Evolutionary conservation across 2,329 filamentous ascomycete genomes (phyloP), one percentile per base, ranked within the genome.

Genomic region (Bipolaris bicolor): DNA sequence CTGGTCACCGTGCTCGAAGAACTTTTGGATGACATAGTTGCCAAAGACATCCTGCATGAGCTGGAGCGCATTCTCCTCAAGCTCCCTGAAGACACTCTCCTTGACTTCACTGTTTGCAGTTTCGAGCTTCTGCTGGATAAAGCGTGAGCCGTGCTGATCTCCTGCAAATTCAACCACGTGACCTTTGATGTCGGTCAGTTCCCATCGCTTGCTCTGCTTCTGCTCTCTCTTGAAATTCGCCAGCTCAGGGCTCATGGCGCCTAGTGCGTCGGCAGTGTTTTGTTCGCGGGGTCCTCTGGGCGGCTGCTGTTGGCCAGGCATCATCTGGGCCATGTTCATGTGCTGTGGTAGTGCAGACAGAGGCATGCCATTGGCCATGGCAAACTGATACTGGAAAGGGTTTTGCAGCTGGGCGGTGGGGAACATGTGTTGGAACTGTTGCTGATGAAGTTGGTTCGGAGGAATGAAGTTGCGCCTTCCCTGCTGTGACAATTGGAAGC

Each of bases 1-100:
- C 76, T 97, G 93, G 66, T 92, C 96, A 37, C 95, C 94, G 74
- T 98, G 92, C 74, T 98, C 94, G 61, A 98, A 97, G 73, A 98
- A 88, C 75, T 97, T 98, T 72, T 99, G 95, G 37, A 98, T 93
- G 34, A 99, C 95, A 72, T 98, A 99, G 76, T 99, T 99, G 52
- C 95, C 95, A 72, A 97, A 99, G 0, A 98, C 89, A 74, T 98
- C 95, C 44, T 89, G 94, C 92, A 97, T 97, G 46, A 99, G 81
- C 70, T 94, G 92, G 29, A 96, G 77, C 1, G 90, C 87, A 65
- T 99, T 95, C 0, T 88, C 86, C 66, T 90, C 85, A 44, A 99
- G 92, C 76, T 98, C 95, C 0, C 84, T 82, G 80, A 97, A 98
- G 0, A 98, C 86, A 54, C 88, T 88, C 31, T 96, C 91, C 77